Evolutionary conservation across 2,329 filamentous ascomycete genomes (phyloP).

Genomic region (Penicillium palitans): DNA sequence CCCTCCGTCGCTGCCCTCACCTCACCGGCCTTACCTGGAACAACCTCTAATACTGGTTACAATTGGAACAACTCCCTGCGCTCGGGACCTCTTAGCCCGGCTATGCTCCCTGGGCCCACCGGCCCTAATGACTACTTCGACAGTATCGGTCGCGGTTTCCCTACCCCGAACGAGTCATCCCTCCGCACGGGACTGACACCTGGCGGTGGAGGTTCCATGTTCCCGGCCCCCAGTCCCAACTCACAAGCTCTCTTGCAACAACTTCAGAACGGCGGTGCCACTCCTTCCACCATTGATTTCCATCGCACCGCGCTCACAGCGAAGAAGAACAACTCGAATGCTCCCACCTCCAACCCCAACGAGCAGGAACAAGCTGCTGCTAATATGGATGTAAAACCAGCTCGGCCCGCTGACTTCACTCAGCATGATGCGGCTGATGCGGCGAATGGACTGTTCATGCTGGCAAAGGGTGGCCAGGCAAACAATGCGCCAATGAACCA

Average conservation of each 20-base stretch:
- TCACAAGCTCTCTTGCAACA: conserved; percentile 79
- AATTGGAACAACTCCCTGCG: conserved; percentile 86
- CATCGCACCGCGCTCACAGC: conserved; percentile 87
- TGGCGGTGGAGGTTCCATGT: conserved; percentile 95
- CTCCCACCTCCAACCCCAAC: conserved; percentile 45
- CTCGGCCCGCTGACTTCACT: conserved; percentile 64
- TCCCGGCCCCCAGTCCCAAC: conserved; percentile 85
- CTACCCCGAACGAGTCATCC: conserved; percentile 95
- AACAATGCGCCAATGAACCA: conserved; percentile 55
- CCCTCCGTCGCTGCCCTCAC: conserved; percentile 89
- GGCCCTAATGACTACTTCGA: conserved; percentile 84
- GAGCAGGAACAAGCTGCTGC: conserved; percentile 39
- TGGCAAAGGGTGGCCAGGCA: conserved; percentile 66
- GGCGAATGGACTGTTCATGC: conserved; percentile 88
- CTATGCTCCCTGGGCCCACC: conserved; percentile 86
- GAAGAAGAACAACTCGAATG: conserved; percentile 55
- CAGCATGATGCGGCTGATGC: conserved; percentile 91
- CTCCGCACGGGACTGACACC: conserved; percentile 88
- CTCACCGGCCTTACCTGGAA: conserved; percentile 80
- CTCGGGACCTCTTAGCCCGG: conserved; percentile 90
- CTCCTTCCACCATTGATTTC: conserved; percentile 89
- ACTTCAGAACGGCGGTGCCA: conserved; percentile 76
- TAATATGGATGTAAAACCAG: conserved; percentile 47
- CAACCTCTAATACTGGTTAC: conserved; percentile 67
- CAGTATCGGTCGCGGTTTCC: conserved; percentile 78